Conservation (phyloP, 345 rosid species). For the Ceriops zippeliana region DNA sequence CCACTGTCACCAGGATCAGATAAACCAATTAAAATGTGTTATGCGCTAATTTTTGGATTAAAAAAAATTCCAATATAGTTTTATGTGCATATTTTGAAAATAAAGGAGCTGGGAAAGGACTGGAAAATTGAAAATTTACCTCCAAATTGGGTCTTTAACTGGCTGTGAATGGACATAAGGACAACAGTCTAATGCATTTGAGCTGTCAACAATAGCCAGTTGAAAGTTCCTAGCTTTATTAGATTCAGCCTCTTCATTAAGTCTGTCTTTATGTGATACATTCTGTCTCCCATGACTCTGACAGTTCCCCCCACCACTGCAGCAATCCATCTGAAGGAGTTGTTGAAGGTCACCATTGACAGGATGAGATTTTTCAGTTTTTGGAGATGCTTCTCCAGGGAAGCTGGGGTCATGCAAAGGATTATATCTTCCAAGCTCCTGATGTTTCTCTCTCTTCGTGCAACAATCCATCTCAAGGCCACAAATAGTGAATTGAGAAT, state of each 20-base stretch:
- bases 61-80: no score
- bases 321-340: neutral
- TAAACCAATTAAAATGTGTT: no score
- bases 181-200: constrained; percentile 2
- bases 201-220: neutral
- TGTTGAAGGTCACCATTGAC: neutral
- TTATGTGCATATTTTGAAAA: neutral
- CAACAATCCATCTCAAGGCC: neutral
- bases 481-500: neutral
- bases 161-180: constrained; percentile 46
- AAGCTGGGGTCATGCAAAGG: neutral
- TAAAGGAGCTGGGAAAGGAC: neutral
- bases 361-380: neutral
- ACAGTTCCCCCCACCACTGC: neutral
- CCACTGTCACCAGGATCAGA: constrained; percentile 43
- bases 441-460: neutral
- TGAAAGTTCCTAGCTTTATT: constrained; percentile 7
- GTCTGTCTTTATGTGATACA: neutral
- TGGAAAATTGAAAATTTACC: constrained; percentile 30
- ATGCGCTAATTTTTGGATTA: no score
- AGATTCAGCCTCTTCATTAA: constrained; percentile 14
- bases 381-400: neutral
- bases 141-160: constrained; percentile 51
- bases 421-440: neutral
- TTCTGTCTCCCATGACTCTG: neutral